Evolutionary conservation across 495 filamentous ascomycete species (phyloP), one percentile per base, ranked within the genome.

Genomic region (Oidiodendron maius): DNA sequence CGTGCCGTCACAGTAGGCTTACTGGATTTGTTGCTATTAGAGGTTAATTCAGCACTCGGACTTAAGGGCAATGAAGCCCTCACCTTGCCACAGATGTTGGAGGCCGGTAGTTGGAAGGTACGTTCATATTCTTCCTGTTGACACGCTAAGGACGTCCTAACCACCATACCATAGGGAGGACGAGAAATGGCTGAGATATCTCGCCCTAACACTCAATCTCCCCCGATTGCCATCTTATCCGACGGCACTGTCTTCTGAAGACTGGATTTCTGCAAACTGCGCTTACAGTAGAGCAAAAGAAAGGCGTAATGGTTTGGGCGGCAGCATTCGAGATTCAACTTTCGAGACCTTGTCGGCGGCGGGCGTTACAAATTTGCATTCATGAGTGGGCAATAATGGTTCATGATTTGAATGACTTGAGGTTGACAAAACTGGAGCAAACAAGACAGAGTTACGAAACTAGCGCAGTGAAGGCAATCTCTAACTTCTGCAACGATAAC

Each of bases 121-220:
- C 24, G 17, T 42, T 44, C n/a, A 16, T 17, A 15, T 13, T 17
- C 41, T 28, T 26, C 26, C 21, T 9, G 3, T 28, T 8, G 5
- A 36, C 40, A 26, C 9, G 30, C 6, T 16, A 6, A 21, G 40
- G 47, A 18, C 5, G 25, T 24, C 20, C 30, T 48, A 39, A 51
- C 48, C 5, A 45, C 37, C 57, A 15, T 36, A 16, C n/a, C n/a
- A 26, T 51, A 96, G 93, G 94, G 91, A 61, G 93, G 93, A 48
- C 81, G 93, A 61, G 93, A 97, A 70, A 83, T 97, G 52, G 93
- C 93, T 35, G 94, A 96, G 67, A 87, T 96, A 44, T 94, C 87
- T 47, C 75, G 93, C 51, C 93, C 93, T 5, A 96, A 96, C 60
- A 97, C 94, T 35, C 96, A 94, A 69, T 89, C 91, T 60, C 89